Evolutionary conservation across 306 rosid genomes (phyloP), one percentile per base, ranked within the genome.

Genomic region (Carpinus viminea): DNA sequence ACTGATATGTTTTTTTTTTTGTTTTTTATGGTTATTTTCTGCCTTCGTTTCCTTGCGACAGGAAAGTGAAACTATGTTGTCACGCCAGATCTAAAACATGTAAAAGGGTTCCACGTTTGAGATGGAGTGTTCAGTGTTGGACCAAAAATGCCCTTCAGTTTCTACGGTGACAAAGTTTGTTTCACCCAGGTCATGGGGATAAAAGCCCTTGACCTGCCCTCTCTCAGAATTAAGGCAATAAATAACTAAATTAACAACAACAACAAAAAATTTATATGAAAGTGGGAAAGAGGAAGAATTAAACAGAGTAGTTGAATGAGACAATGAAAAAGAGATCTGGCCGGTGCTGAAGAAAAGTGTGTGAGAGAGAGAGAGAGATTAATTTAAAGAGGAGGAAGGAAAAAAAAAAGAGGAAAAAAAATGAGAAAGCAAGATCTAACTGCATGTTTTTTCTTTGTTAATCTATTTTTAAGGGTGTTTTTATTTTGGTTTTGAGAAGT

Each of bases 41-140:
- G 70, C 80, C 80, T 61, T 52, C 70, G 21, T 75, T 43, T 43
- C 53, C 81, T 79, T 77, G 80, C 79, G 36, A 82, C 89, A 87
- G 91, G 92, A 81, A 78, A 80, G 21, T 78, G 88, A 85, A 89
- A 89, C 90, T 74, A 80, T 89, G 89, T 87, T 89, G 93, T 89
- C 85, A 81, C 93, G 76, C 87, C 84, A 83, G 88, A 75, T 77
- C 83, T 82, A 61, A 79, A 86, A 83, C 84, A 86, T 82, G 89
- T 80, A 76, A 48, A 85, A 83, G 86, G 85, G 41, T 87, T 73
- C 87, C 88, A 85, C 88, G 76, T 85, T 87, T 87, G 84, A 78
- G 89, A 79, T 84, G 88, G 79, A 7, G 84, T 75, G 55, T 74
- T 81, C 77, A 7, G 84, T 75, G 55, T 74, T 81, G 82, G 88